These are phyloP conservation scores for Eucommia ulmoides DNA, from an alignment of 257 asterid genomes.

Conservation along the genomic window DNA sequence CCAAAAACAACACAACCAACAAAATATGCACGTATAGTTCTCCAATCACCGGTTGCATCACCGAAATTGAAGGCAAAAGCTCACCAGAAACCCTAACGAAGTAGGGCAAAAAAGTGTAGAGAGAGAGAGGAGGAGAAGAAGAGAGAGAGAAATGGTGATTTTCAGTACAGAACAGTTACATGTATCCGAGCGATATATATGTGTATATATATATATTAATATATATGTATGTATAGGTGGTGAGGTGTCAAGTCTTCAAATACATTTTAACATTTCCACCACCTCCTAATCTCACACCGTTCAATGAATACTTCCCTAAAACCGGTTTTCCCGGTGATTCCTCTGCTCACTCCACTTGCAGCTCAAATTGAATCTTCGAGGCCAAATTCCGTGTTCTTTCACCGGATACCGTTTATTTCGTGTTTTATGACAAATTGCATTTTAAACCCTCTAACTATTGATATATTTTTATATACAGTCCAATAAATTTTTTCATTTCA, in stretches of 20 bases:
- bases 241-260: constrained; percentile 35
- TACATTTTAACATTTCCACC: constrained; percentile 24
- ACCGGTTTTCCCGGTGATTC: constrained; percentile 36
- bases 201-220: background rate
- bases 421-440: too few species aligned
- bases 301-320: constrained; percentile 58
- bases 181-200: constrained; percentile 14
- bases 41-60: constrained; percentile 47
- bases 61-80: constrained; percentile 15
- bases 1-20: constrained; percentile 41
- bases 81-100: constrained; percentile 35
- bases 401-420: too few species aligned
- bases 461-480: too few species aligned
- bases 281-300: constrained; percentile 15
- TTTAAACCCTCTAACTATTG: too few species aligned
- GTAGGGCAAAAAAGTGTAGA: constrained; percentile 45
- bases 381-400: too few species aligned
- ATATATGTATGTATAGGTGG: constrained; percentile 19
- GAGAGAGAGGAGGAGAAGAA: constrained; percentile 7
- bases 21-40: constrained; percentile 16
- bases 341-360: constrained; percentile 29
- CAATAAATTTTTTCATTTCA: too few species aligned
- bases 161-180: constrained; percentile 11
- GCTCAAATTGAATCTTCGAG: too few species aligned
- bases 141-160: constrained; percentile 9